Conservation (phyloP, 768 basidiomycete genomes). For the Hortiboletus campestris region DNA sequence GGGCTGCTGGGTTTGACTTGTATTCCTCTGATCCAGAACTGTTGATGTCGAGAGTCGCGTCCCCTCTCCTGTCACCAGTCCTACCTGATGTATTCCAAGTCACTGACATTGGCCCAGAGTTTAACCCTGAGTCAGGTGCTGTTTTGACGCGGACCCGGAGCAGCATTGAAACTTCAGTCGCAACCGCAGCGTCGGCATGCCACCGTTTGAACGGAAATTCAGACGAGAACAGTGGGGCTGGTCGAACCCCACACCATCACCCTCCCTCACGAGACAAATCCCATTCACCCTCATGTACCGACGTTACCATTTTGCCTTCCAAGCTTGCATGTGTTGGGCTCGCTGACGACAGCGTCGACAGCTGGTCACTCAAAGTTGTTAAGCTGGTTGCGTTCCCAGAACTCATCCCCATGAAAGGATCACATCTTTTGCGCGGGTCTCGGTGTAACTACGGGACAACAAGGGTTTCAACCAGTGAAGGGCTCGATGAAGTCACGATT, state of each 20-base stretch:
- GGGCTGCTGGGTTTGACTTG: constrained; percentile 62
- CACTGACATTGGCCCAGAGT: constrained; percentile 29
- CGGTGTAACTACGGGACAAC: neutral
- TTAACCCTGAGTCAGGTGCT: constrained; percentile 37
- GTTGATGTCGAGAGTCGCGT: constrained; percentile 30
- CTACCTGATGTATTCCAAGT: constrained; percentile 30
- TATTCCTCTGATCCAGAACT: constrained; percentile 48
- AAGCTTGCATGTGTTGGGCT: constrained; percentile 78
- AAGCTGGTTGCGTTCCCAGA: constrained; percentile 78
- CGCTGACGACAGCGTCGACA: constrained; percentile 62
- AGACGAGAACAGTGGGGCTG: constrained; percentile 2
- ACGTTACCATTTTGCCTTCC: constrained; percentile 63
- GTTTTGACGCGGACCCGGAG: constrained; percentile 50
- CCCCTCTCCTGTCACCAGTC: constrained; percentile 33
- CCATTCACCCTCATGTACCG: constrained; percentile 52
- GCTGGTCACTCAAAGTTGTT: constrained; percentile 75
- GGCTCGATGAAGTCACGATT: constrained; percentile 11
- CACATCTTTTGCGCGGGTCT: constrained; percentile 6
- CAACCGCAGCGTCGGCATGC: constrained; percentile 9
- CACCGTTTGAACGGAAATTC: constrained; percentile 1
- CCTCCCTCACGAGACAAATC: constrained; percentile 38
- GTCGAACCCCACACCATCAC: constrained; percentile 4
- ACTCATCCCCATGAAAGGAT: constrained; percentile 45
- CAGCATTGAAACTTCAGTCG: constrained; percentile 34
- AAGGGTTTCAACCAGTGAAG: constrained; percentile 8